Percentiles rank a stretch among this genome's conserved stretches.
phyloP scores from a whole-genome alignment of 1,284 basidiomycete genomes.

The Marasmius tenuissimus region DNA sequence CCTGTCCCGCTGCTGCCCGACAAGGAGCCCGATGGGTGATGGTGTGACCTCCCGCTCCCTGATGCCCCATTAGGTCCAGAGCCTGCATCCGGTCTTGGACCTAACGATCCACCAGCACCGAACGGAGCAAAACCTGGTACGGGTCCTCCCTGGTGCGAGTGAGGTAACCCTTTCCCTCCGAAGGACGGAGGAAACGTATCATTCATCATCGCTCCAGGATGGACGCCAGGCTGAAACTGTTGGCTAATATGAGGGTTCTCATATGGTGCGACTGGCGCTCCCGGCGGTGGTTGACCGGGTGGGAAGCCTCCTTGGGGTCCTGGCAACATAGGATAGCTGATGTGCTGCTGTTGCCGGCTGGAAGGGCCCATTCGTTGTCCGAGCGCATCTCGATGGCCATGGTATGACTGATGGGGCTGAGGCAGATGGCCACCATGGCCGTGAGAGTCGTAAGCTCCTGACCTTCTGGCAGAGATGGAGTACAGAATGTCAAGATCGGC shows the following conservation, averaged over 20 bases:
- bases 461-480: slow-evolving; percentile 30
- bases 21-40: neutral
- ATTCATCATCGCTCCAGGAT: neutral
- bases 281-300: neutral
- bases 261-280: neutral
- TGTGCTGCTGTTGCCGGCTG: neutral
- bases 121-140: neutral
- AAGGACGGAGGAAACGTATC: slow-evolving; percentile 1
- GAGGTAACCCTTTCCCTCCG: neutral
- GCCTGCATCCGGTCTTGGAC: neutral
- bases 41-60: neutral
- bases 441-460: neutral
- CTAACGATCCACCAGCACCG: neutral
- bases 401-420: neutral
- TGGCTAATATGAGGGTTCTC: neutral
- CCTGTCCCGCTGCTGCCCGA: neutral
- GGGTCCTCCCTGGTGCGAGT: neutral
- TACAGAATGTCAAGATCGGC: slow-evolving; percentile 57
- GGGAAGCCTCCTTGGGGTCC: neutral
- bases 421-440: neutral
- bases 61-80: neutral
- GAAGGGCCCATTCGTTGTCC: neutral
- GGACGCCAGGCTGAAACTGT: neutral
- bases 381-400: neutral
- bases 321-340: neutral